A percentile compares a stretch with the other conserved stretches of the same genome.
Conservation (phyloP, 306 rosid genomes). For the cucumber (Cucumis sativus) region Cucumber_9930_V3 NC_026661.2:20776001-20776500, state of each 20-base stretch:
- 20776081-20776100: neutral
- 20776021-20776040: too few species aligned
- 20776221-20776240: too few species aligned
- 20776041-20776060: neutral
- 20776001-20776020: too few species aligned
- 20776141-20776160: neutral
- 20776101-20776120: neutral
- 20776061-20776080: neutral
- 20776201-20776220: too few species aligned
- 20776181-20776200: too few species aligned
- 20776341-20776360: too few species aligned
- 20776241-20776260: too few species aligned
- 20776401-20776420: neutral
- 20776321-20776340: too few species aligned
- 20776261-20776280: too few species aligned
- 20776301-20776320: too few species aligned
- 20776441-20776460: neutral
- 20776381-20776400: neutral
- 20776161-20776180: neutral
- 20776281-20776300: too few species aligned
- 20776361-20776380: too few species aligned
- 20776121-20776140: neutral
- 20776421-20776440: neutral
- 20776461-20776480: neutral
- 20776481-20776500: neutral